These are phyloP conservation scores for Fusarium metavorans DNA, from an alignment of 2,329 filamentous ascomycete species.

Conservation along the genomic window DNA sequence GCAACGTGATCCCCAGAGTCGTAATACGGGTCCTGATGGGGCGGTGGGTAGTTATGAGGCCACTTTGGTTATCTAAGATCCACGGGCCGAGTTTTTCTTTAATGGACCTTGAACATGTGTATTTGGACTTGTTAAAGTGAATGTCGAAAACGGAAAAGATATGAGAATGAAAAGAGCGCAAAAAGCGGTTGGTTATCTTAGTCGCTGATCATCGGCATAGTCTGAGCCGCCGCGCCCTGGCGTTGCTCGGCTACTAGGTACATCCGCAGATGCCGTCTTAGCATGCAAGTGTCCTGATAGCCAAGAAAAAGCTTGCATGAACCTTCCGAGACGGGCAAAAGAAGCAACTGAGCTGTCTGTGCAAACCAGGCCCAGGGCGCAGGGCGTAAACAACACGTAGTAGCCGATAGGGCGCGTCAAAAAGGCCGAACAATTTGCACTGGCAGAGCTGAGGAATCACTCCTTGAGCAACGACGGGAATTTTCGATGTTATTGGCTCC, in stretches of 20 bases:
- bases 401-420: not conserved
- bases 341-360: not conserved
- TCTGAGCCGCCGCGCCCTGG: not conserved
- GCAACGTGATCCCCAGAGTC: constrained; percentile 20
- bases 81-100: not conserved
- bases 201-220: not conserved
- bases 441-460: not conserved
- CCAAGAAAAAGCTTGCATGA: constrained; percentile 5
- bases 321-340: not conserved
- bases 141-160: not conserved
- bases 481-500: not conserved
- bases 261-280: not conserved
- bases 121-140: not conserved
- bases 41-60: constrained; percentile 5
- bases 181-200: not conserved
- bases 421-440: not conserved
- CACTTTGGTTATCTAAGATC: constrained; percentile 1
- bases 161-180: not conserved
- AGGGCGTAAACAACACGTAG: not conserved
- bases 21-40: not conserved
- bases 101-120: not conserved
- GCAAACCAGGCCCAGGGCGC: not conserved
- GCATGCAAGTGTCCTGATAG: not conserved
- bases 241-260: not conserved
- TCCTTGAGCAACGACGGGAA: not conserved